Percentiles rank a stretch among this genome's conserved stretches.
Conservation (phyloP, 1,284 basidiomycete genomes). For the Peniophora sp. region DNA sequence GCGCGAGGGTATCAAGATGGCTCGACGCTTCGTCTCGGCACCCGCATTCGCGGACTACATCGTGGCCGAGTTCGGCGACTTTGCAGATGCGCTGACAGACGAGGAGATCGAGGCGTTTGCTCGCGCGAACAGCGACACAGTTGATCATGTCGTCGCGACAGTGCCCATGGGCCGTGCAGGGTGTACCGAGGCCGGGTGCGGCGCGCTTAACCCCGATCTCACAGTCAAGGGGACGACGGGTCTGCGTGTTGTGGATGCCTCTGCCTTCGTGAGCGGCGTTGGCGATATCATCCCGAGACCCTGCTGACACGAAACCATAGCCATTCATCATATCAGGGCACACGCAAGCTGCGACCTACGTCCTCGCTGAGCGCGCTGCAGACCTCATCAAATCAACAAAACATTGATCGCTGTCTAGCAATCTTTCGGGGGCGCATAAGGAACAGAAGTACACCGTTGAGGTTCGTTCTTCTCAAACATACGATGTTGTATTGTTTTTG, state of each 20-base stretch:
- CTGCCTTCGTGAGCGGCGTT: conserved; percentile 14
- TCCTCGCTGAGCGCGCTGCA: neutral
- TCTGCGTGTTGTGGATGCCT: conserved; percentile 18
- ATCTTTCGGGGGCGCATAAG: too few relatives aligned
- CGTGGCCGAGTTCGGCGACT: conserved; percentile 3
- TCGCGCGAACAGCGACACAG: conserved; percentile 6
- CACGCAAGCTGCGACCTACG: neutral
- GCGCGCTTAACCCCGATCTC: conserved; percentile 17
- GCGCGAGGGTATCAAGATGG: conserved; percentile 9
- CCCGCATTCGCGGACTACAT: conserved; percentile 11
- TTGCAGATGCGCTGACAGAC: conserved; percentile 11
- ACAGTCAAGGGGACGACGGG: conserved; percentile 16
- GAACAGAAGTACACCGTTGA: too few relatives aligned
- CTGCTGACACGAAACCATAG: neutral
- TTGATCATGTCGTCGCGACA: conserved; percentile 15
- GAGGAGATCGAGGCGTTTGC: conserved; percentile 10
- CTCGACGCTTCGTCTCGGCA: conserved; percentile 8
- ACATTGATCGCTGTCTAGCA: too few relatives aligned
- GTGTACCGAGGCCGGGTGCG: neutral
- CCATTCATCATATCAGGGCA: neutral
- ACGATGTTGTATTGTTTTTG: too few relatives aligned
- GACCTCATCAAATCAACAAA: conserved; percentile 10
- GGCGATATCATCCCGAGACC: neutral
- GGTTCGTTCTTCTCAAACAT: too few relatives aligned
- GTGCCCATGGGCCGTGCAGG: conserved; percentile 13